Conservation (phyloP, 1,284 basidiomycete species). For the Ganoderma meredithae region DNA sequence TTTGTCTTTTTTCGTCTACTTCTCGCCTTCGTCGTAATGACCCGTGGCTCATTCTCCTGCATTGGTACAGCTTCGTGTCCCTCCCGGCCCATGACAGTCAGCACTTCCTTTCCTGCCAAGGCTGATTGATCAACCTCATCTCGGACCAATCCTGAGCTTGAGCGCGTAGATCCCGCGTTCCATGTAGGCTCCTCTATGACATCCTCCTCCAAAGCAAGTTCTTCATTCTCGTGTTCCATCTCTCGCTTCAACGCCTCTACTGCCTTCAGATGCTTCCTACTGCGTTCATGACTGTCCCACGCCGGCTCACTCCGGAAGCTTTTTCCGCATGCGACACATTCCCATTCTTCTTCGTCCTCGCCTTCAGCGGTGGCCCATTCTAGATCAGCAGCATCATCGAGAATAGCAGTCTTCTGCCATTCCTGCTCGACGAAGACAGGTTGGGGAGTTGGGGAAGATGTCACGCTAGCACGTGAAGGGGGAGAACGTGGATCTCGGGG, state of each 20-base stretch:
- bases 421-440: slow-evolving; percentile 77
- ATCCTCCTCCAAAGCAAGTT: slow-evolving; percentile 51
- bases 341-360: slow-evolving; percentile 81
- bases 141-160: not conserved
- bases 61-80: not conserved
- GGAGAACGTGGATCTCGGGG: slow-evolving; percentile 38
- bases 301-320: slow-evolving; percentile 92
- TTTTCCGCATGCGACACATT: slow-evolving; percentile 97
- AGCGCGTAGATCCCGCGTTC: not conserved
- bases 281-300: slow-evolving; percentile 96
- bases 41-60: slow-evolving; percentile 29
- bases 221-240: slow-evolving; percentile 82
- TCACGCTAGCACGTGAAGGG: slow-evolving; percentile 20
- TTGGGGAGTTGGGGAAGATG: slow-evolving; percentile 33
- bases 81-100: not conserved
- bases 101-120: not conserved
- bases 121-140: slow-evolving; percentile 6
- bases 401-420: slow-evolving; percentile 74
- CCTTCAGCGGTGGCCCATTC: slow-evolving; percentile 77
- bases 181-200: slow-evolving; percentile 28
- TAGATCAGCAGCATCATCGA: slow-evolving; percentile 59
- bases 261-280: slow-evolving; percentile 93
- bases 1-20: slow-evolving; percentile 34
- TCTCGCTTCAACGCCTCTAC: slow-evolving; percentile 77
- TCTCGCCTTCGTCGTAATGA: slow-evolving; percentile 18